These are phyloP conservation scores for Mycena vulgaris DNA, from an alignment of 768 basidiomycete genomes.

Conservation along the genomic window DNA sequence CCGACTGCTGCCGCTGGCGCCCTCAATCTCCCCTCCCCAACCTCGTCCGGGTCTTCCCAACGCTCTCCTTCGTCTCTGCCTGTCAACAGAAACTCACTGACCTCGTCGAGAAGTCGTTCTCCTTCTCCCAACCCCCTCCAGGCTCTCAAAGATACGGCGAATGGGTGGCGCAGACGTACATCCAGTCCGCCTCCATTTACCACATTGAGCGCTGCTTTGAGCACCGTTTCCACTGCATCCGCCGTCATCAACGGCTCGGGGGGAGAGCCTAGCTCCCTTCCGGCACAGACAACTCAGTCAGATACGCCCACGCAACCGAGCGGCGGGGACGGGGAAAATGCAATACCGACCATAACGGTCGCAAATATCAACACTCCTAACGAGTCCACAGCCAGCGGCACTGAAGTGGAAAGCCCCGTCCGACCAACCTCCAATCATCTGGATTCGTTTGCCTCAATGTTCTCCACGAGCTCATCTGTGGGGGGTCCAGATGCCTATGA, in stretches of 20 bases:
- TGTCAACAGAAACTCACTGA: constrained; percentile 49
- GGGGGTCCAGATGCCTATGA: constrained; percentile 52
- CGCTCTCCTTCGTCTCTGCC: constrained; percentile 43
- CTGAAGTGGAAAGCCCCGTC: constrained; percentile 13
- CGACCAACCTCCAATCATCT: constrained; percentile 35
- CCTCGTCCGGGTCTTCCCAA: constrained; percentile 45
- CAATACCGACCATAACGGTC: constrained; percentile 46
- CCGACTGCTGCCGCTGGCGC: constrained; percentile 38
- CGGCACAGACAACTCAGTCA: constrained; percentile 8
- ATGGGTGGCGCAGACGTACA: constrained; percentile 48
- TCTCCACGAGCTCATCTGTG: constrained; percentile 38
- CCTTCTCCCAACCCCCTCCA: constrained; percentile 43
- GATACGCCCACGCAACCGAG: constrained; percentile 7
- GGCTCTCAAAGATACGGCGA: constrained; percentile 48
- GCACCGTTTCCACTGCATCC: constrained; percentile 62
- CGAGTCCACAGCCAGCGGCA: constrained; percentile 10
- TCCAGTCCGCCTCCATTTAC: constrained; percentile 60
- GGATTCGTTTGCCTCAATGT: constrained; percentile 34
- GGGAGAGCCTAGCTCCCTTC: constrained; percentile 28
- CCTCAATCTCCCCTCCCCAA: constrained; percentile 44
- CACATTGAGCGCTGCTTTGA: constrained; percentile 62
- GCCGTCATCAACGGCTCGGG: constrained; percentile 53
- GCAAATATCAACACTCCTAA: constrained; percentile 23
- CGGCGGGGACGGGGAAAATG: constrained; percentile 7
- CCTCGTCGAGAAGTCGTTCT: constrained; percentile 57